Evolutionary conservation across 2,329 filamentous ascomycete genomes (phyloP).

Genomic region (Lachnellula occidentalis): DNA sequence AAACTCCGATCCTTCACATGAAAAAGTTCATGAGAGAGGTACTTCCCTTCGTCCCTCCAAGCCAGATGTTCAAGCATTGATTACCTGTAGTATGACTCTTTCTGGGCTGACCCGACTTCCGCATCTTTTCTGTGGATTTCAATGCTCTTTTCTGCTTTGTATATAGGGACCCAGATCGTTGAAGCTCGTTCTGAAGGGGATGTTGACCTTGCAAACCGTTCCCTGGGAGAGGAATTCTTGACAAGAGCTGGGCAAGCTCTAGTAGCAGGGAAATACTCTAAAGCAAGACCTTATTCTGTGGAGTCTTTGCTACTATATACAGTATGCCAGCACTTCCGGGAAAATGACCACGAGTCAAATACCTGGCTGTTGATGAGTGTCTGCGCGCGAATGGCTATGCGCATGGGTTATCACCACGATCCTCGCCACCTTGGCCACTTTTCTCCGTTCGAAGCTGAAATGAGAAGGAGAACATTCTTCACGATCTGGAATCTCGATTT

Average conservation of each 20-base stretch:
- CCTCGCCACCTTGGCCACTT: conserved; percentile 41
- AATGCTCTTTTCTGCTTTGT: conserved; percentile 10
- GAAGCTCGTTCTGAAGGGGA: neutral
- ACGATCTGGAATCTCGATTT: conserved; percentile 53
- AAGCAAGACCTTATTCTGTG: conserved; percentile 42
- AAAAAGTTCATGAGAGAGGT: conserved; percentile 43
- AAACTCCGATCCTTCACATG: conserved; percentile 36
- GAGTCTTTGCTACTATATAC: conserved; percentile 46
- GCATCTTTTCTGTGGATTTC: conserved; percentile 13
- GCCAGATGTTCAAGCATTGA: conserved; percentile 1
- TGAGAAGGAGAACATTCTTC: conserved; percentile 54
- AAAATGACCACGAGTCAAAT: conserved; percentile 45
- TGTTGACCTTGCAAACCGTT: conserved; percentile 23
- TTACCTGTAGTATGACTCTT: conserved; percentile 13
- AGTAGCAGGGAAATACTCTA: conserved; percentile 42
- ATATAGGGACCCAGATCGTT: conserved; percentile 1
- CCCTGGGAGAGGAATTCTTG: conserved; percentile 40
- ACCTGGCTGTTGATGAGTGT: conserved; percentile 47
- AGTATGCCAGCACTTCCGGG: conserved; percentile 46
- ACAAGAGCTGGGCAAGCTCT: conserved; percentile 45
- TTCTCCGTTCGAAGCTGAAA: conserved; percentile 46
- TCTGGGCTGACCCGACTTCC: conserved; percentile 5
- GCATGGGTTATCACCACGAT: conserved; percentile 53
- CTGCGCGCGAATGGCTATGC: conserved; percentile 47
- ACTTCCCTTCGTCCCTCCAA: neutral